A percentile compares a stretch with the other conserved stretches of the same genome.
Evolutionary conservation across 768 basidiomycete genomes (phyloP).

Genomic region (Macrocybe gigantea): DNA sequence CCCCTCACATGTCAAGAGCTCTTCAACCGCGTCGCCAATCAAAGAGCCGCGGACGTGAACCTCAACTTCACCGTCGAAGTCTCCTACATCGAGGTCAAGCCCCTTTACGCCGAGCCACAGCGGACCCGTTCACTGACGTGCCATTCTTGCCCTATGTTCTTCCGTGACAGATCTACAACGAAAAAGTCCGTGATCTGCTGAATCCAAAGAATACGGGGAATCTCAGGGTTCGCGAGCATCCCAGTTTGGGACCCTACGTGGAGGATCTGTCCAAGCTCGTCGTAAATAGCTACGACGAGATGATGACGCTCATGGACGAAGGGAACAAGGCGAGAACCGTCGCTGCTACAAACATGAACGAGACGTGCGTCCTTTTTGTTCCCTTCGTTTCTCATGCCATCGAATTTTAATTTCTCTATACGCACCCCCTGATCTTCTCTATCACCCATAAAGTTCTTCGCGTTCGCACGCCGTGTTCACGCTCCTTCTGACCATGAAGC

Average conservation of each 20-base stretch:
- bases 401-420: not conserved
- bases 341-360: slow-evolving; percentile 99
- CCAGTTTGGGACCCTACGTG: slow-evolving; percentile 94
- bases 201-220: slow-evolving; percentile 98
- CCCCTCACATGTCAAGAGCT: slow-evolving; percentile 92
- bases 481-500: slow-evolving; percentile 88
- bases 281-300: slow-evolving; percentile 88
- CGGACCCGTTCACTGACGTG: not conserved
- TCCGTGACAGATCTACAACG: slow-evolving; percentile 76
- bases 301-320: slow-evolving; percentile 99
- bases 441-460: slow-evolving; percentile 56
- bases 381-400: not conserved
- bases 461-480: slow-evolving; percentile 99
- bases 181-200: slow-evolving; percentile 94
- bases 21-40: slow-evolving; percentile 73
- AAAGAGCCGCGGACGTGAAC: slow-evolving; percentile 58
- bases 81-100: slow-evolving; percentile 88
- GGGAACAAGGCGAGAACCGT: slow-evolving; percentile 98
- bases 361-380: slow-evolving; percentile 59
- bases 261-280: slow-evolving; percentile 94
- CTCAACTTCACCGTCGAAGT: slow-evolving; percentile 90
- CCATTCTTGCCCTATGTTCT: not conserved
- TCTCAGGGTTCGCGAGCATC: slow-evolving; percentile 95
- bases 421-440: not conserved
- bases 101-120: not conserved